phyloP scores from a whole-genome alignment of 345 rosid genomes.

The Anastatica hierochuntica region DNA sequence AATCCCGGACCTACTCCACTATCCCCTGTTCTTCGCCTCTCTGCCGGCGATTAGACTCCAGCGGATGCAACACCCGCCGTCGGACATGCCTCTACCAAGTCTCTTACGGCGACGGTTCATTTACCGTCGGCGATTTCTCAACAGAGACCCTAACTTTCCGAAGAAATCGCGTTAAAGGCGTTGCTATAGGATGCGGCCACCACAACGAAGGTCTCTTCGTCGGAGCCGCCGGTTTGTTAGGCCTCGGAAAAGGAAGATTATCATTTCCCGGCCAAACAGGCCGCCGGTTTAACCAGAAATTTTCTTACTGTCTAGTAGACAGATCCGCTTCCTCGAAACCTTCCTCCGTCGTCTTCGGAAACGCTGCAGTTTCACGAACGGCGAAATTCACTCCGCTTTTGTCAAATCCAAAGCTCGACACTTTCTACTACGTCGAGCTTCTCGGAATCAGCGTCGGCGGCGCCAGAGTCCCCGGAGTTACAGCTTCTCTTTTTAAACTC shows the following conservation, averaged over 20 bases:
- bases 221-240: constrained; percentile 87
- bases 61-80: constrained; percentile 42
- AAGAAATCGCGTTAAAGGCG: constrained; percentile 43
- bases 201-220: constrained; percentile 87
- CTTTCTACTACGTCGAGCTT: constrained; percentile 86
- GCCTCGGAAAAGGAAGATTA: constrained; percentile 76
- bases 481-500: constrained; percentile 64
- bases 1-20: constrained; percentile 49
- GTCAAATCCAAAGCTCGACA: constrained; percentile 75
- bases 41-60: constrained; percentile 51
- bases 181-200: constrained; percentile 88
- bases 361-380: constrained; percentile 56
- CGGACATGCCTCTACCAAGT: constrained; percentile 73
- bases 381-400: constrained; percentile 71
- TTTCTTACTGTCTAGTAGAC: constrained; percentile 85
- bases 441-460: constrained; percentile 88
- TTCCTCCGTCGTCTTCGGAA: constrained; percentile 72
- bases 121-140: constrained; percentile 78
- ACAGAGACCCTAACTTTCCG: constrained; percentile 87
- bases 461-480: constrained; percentile 53
- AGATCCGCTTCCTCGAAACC: constrained; percentile 75
- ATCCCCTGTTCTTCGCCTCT: constrained; percentile 57
- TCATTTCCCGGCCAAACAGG: constrained; percentile 84
- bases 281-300: constrained; percentile 62
- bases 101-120: constrained; percentile 88